Evolutionary conservation across 345 rosid species (phyloP), one percentile per base, ranked within the genome.

Genomic region (Psidium friedrichsthalianum): DNA sequence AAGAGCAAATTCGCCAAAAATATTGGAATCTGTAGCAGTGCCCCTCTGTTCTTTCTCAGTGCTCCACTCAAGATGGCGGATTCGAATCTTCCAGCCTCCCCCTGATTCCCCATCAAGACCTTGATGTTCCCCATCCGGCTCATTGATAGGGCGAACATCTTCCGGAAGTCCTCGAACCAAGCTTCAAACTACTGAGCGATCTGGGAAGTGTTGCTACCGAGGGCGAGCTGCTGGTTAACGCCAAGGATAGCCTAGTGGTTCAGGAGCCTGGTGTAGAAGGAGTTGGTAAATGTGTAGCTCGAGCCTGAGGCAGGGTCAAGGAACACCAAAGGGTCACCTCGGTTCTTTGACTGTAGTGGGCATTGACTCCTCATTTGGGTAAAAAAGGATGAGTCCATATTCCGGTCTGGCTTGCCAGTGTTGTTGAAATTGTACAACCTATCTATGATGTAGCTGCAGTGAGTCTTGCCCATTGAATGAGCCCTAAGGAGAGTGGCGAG

Each of bases 401-500:
- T 86, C 11, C 90, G 91, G 78, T 89, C 92, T 53, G 90, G 93
- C 90, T 90, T 89, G 47, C 94, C 89, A 16, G 94, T 91, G 24
- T 80, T 85, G 56, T 88, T 91, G 91, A 87, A 93, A 82, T 91
- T 89, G 92, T 94, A 91, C 84, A 94, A 93, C 83, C 95, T 90
- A 56, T 91, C 94, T 22, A 84, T 87, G 21, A 92, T 56, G 82
- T 89, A 69, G 86, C 91, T 87, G 86, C 98, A 95, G 16, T 84
- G 89, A 42, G 94, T 87, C 56, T 87, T 90, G 7, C 97, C 96
- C 87, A 90, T 86, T 56, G 96, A 87, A 86, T 94, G 95, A 44
- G 93, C 91, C 86, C 98, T 95, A 53, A 94, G 88, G 51, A 95
- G 95, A 13, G 98, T 93, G 27, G 87, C 91, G 89, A 95, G 88